Conservation (phyloP, 352 stramenopile genomes). For the Phytophthora pseudosyringae region DNA sequence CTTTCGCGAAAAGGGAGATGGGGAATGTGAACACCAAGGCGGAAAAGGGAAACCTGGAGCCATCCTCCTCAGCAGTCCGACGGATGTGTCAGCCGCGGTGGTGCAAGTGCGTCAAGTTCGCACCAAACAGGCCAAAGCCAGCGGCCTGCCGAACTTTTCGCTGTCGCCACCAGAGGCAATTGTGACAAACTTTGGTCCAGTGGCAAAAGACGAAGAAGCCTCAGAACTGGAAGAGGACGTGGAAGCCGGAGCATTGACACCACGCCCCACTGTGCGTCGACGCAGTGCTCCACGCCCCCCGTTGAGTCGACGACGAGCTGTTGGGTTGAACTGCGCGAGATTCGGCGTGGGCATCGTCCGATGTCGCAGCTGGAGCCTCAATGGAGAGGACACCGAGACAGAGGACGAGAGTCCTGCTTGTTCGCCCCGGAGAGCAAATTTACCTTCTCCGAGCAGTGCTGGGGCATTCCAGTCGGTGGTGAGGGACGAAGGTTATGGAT, state of each 20-base stretch:
- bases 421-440: slow-evolving; percentile 7
- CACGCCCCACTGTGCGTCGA: slow-evolving; percentile 11
- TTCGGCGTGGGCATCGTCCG: slow-evolving; percentile 35
- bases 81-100: slow-evolving; percentile 26
- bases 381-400: slow-evolving; percentile 34
- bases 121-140: slow-evolving; percentile 20
- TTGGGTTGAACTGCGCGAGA: slow-evolving; percentile 18
- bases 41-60: not conserved
- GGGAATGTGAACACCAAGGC: not conserved
- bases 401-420: slow-evolving; percentile 23
- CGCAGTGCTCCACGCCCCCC: slow-evolving; percentile 13
- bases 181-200: slow-evolving; percentile 14
- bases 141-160: slow-evolving; percentile 21
- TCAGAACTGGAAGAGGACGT: slow-evolving; percentile 11
- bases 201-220: slow-evolving; percentile 12
- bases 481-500: slow-evolving; percentile 4
- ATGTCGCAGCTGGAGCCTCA: slow-evolving; percentile 21
- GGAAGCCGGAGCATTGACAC: slow-evolving; percentile 16
- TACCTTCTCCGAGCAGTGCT: not conserved
- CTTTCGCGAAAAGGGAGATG: not conserved
- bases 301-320: slow-evolving; percentile 15
- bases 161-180: slow-evolving; percentile 1
- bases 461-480: not conserved
- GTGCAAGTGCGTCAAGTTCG: slow-evolving; percentile 17
- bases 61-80: slow-evolving; percentile 30